Conservation (phyloP, 495 filamentous ascomycete genomes). For the Cercophora newfieldiana region DNA sequence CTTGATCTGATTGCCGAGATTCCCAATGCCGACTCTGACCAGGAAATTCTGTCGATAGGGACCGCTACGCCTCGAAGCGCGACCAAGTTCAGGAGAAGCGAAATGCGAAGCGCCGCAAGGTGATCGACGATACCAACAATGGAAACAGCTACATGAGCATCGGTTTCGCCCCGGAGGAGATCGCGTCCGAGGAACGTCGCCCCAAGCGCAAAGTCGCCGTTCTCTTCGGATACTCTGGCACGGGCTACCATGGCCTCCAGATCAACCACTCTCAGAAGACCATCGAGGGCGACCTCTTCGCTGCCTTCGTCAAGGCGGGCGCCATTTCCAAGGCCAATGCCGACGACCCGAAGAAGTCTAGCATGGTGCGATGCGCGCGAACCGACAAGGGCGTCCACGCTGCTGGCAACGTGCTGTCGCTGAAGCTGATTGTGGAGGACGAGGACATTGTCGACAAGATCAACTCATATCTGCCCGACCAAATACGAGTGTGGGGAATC, state of each 20-base stretch:
- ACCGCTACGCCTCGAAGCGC: constrained; percentile 56
- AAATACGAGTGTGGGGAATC: constrained; percentile 93
- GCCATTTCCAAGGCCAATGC: constrained; percentile 97
- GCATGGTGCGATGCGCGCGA: constrained; percentile 86
- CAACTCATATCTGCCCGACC: constrained; percentile 77
- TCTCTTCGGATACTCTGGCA: constrained; percentile 90
- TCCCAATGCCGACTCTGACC: constrained; percentile 35
- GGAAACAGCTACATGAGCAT: constrained; percentile 46
- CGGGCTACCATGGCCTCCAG: constrained; percentile 97
- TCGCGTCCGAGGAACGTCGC: constrained; percentile 76
- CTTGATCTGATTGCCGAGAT: not conserved
- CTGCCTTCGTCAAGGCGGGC: constrained; percentile 82
- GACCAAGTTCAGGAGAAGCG: constrained; percentile 58
- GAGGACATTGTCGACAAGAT: constrained; percentile 83
- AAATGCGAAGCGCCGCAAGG: constrained; percentile 53
- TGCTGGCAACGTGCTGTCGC: constrained; percentile 90
- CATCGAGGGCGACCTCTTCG: constrained; percentile 95
- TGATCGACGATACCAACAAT: constrained; percentile 45
- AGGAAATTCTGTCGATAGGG: constrained; percentile 17
- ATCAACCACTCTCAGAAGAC: constrained; percentile 77
- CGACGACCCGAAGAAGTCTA: constrained; percentile 93
- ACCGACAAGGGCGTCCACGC: constrained; percentile 99
- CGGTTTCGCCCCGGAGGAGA: constrained; percentile 63
- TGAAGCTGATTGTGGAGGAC: constrained; percentile 96
- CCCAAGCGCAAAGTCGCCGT: constrained; percentile 97